Evolutionary conservation across 768 basidiomycete species (phyloP), one percentile per base, ranked within the genome.

Genomic region (Mycena rebaudengoi): DNA sequence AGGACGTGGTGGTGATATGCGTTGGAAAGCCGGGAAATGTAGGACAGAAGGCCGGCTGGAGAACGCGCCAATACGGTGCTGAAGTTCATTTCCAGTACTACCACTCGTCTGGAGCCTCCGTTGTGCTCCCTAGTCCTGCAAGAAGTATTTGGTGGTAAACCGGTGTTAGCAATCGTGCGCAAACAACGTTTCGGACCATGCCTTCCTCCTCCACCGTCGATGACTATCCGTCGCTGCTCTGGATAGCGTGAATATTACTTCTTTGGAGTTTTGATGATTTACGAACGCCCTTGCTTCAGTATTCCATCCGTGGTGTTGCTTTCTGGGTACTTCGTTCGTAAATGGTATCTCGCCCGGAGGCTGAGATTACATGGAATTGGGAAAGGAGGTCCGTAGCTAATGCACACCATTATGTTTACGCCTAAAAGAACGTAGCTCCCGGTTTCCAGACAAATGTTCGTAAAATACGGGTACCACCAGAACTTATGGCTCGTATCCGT

Each of bases 391-490:
- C 55, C 35, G 82, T 65, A 30, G 7, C 21, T 23, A 37, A 25
- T 21, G 37, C 6, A 35, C 7, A 37, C 29, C 25, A 23, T 48
- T 41, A 7, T 43, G n/a, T 29, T 33, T 68, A 14, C 61, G 21
- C 51, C 54, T n/a, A 43, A 32, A 11, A n/a, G 16, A 37, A 33
- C 30, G 12, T 49, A 85, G 85, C 86, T 1, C 80, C 82, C 3
- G 86, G 86, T 7, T 87, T 87, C 71, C 85, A 86, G 70, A 87
- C 86, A 0, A 82, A 79, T 54, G 85, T 87, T 39, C 77, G 78
- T 37, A 75, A 76, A 35, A 76, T 87, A 23, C 83, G 82, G 23
- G 78, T 87, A 52, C 84, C 86, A 2, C 85, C 86, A 4, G 85
- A 85, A 68, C 83, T 87, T 40, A 85, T 84, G 23, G 84, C 81